Evolutionary conservation across 2,329 filamentous ascomycete species (phyloP), one percentile per base, ranked within the genome.

Genomic region (Colletotrichum eremochloae): DNA sequence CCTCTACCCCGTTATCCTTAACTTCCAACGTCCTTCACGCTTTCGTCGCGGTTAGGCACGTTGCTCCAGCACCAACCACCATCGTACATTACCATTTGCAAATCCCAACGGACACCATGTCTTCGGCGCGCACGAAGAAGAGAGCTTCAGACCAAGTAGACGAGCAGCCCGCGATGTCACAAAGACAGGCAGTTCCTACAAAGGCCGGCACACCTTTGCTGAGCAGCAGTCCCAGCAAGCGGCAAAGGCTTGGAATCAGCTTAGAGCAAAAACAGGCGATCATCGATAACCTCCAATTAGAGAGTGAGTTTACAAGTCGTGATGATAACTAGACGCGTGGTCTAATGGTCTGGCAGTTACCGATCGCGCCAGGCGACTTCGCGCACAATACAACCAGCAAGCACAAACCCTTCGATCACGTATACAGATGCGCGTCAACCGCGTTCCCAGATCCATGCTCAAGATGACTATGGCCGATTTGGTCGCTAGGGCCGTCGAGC

Each of bases 401-500:
- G 93, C 95, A 31, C 93, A 96, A 81, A 93, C 93, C 74, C 88
- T 98, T 50, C 90, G 93, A 73, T 92, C 94, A 72, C 92, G 96
- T 73, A 92, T 99, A 64, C 95, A 98, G 82, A 93, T 97, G 84
- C 93, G 96, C 82, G 89, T 98, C 81, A 97, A 98, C 80, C 92
- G 96, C 66, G 96, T 98, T 64, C 96, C 96, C 9, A 89, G 90
- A 76, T 88, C 91, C 20, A 84, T 97, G 74, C 91, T 96, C 72
- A 93, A 92, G 78, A 87, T 90, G 74, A 97, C 90, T 69, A 96
- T 99, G 87, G 91, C 91, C 68, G 95, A 97, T 56, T 86, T 98
- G 11, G 80, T 95, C 15, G 79, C 82, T 61, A 89, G 85, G 75
- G 84, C 84, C 75, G 71, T 82, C n/a, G 82, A 85, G 40, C 82